Evolutionary conservation across 2,329 filamentous ascomycete genomes (phyloP).

Genomic region (Colletotrichum tanaceti): DNA sequence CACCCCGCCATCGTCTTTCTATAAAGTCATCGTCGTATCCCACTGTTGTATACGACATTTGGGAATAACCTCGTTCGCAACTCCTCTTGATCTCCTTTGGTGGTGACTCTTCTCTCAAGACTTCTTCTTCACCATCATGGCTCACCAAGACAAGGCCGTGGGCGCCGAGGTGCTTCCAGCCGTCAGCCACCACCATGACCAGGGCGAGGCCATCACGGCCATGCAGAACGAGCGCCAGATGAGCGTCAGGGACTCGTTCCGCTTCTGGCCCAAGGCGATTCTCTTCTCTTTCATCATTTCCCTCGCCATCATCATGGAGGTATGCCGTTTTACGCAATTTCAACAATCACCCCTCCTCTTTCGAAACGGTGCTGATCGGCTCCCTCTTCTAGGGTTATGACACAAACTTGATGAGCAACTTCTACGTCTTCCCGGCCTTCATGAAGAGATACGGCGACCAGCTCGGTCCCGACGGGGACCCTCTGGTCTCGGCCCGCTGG

Average conservation of each 20-base stretch:
- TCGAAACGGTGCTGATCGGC: background rate
- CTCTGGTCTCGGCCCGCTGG: slow-evolving; percentile 63
- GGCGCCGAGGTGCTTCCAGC: slow-evolving; percentile 31
- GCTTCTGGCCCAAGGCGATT: slow-evolving; percentile 43
- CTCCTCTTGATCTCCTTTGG: background rate
- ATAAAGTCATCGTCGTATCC: slow-evolving; percentile 32
- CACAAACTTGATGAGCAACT: slow-evolving; percentile 51
- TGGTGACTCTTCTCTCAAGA: background rate
- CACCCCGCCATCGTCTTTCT: slow-evolving; percentile 19
- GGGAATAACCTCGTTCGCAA: slow-evolving; percentile 32
- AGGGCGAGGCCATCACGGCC: slow-evolving; percentile 38
- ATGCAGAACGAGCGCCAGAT: slow-evolving; percentile 43
- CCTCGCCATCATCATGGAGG: slow-evolving; percentile 46
- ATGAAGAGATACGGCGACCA: slow-evolving; percentile 53
- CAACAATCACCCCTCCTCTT: no score
- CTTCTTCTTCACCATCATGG: slow-evolving; percentile 23
- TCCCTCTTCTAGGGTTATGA: slow-evolving; percentile 50
- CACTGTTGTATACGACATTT: background rate
- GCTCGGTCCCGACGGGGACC: slow-evolving; percentile 49
- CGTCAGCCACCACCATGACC: slow-evolving; percentile 30
- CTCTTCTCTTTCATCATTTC: slow-evolving; percentile 44
- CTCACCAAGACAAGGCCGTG: slow-evolving; percentile 29
- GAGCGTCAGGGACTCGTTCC: slow-evolving; percentile 41
- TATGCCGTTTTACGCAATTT: background rate
- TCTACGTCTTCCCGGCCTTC: slow-evolving; percentile 53